Conservation (phyloP, 257 asterid species). For the Coffea canephora region DNA sequence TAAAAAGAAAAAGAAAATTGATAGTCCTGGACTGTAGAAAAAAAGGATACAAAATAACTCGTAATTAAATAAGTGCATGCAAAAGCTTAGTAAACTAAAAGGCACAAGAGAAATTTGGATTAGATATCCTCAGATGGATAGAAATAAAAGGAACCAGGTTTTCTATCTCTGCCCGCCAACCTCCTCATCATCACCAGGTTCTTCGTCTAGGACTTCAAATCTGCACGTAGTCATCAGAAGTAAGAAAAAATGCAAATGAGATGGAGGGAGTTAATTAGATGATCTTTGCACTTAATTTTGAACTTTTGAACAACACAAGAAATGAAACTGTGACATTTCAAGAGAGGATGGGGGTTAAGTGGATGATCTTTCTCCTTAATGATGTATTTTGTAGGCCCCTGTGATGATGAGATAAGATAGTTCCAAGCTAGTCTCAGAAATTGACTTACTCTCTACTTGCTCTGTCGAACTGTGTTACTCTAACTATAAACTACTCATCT, state of each 20-base stretch:
- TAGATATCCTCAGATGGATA: background rate
- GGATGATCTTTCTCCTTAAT: background rate
- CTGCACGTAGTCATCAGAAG: slow-evolving; percentile 32
- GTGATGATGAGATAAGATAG: background rate
- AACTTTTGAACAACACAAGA: background rate
- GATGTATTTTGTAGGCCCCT: background rate
- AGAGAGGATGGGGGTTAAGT: background rate
- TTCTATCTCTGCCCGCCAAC: slow-evolving; percentile 78
- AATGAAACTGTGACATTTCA: background rate
- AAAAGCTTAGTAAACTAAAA: background rate
- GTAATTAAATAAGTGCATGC: background rate
- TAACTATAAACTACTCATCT: slow-evolving; percentile 96
- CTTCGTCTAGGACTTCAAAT: slow-evolving; percentile 94
- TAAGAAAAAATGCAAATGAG: background rate
- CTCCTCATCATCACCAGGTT: slow-evolving; percentile 98
- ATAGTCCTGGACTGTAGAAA: background rate
- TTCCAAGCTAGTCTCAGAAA: background rate
- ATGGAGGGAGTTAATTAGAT: background rate
- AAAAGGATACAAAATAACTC: background rate
- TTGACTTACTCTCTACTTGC: slow-evolving; percentile 77
- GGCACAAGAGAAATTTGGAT: background rate
- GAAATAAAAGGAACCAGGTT: background rate
- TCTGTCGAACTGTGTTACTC: slow-evolving; percentile 92
- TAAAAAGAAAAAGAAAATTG: background rate
- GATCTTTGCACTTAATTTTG: background rate